phyloP scores from a whole-genome alignment of 257 asterid genomes.

The Paraleonurus japonicus region DNA sequence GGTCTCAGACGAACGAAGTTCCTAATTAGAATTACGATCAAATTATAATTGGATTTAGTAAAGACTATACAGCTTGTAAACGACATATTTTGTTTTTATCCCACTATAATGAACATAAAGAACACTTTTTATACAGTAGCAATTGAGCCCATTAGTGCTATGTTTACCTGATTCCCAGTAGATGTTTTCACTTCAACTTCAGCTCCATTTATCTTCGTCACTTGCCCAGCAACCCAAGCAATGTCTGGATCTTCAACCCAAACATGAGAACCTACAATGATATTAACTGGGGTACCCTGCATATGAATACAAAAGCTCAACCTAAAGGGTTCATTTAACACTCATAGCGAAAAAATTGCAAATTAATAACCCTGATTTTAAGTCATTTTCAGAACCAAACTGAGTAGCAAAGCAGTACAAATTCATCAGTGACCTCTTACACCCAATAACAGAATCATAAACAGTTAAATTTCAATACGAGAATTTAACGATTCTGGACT shows the following conservation, averaged over 20 bases:
- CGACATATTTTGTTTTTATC: not conserved
- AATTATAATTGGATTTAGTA: not conserved
- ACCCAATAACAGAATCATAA: not conserved
- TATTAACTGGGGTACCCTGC: constrained; percentile 89
- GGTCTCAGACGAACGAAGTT: not conserved
- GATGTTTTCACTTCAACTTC: constrained; percentile 63
- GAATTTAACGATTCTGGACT: not conserved
- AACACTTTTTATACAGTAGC: not conserved
- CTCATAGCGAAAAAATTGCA: not conserved
- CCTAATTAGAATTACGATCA: not conserved
- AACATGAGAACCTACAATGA: constrained; percentile 84
- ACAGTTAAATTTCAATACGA: not conserved
- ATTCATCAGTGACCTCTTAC: not conserved
- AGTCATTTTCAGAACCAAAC: constrained; percentile 11
- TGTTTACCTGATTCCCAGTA: constrained; percentile 65
- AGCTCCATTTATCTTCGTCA: constrained; percentile 68
- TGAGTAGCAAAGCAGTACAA: not conserved
- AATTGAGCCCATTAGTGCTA: constrained; percentile 15
- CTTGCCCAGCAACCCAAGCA: constrained; percentile 84
- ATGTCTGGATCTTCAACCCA: constrained; percentile 82
- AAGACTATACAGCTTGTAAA: not conserved
- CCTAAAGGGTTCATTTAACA: not conserved
- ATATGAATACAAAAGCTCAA: constrained; percentile 23
- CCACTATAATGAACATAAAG: not conserved
- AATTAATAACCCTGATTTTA: constrained; percentile 7